A percentile compares a stretch with the other conserved stretches of the same genome.
Conservation (phyloP, 2,329 filamentous ascomycete species). For the Alternaria arborescens region DNA sequence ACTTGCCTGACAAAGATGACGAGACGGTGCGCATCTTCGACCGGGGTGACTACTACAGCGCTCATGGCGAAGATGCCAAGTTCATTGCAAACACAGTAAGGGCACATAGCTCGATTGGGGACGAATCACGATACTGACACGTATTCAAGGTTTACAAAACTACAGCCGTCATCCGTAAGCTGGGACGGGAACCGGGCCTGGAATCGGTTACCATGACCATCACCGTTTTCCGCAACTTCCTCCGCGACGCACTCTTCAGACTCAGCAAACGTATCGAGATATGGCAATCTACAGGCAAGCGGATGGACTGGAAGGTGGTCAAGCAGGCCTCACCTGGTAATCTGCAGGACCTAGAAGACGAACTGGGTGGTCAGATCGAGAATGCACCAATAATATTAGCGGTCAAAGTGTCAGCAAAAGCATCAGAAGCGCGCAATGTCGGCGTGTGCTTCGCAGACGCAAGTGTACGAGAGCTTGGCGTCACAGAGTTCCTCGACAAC, state of each 20-base stretch:
- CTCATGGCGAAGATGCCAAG: slow-evolving; percentile 84
- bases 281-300: slow-evolving; percentile 74
- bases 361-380: slow-evolving; percentile 85
- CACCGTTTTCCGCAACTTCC: slow-evolving; percentile 94
- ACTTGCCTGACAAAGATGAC: slow-evolving; percentile 73
- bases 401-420: slow-evolving; percentile 90
- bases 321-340: slow-evolving; percentile 96
- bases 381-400: slow-evolving; percentile 93
- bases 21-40: slow-evolving; percentile 92
- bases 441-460: slow-evolving; percentile 98
- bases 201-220: slow-evolving; percentile 94
- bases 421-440: slow-evolving; percentile 82
- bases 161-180: slow-evolving; percentile 89
- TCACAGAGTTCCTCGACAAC: slow-evolving; percentile 99
- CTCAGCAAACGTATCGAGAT: slow-evolving; percentile 92
- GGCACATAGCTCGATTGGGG: background rate
- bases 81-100: slow-evolving; percentile 80
- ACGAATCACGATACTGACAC: background rate
- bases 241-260: slow-evolving; percentile 91
- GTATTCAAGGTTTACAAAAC: slow-evolving; percentile 87
- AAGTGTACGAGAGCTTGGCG: slow-evolving; percentile 91
- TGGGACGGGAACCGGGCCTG: slow-evolving; percentile 84
- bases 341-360: slow-evolving; percentile 95
- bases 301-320: slow-evolving; percentile 89
- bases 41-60: slow-evolving; percentile 92